Base-by-base conservation (phyloP, 805 yeast species). In the Candida peoriensis region DNA sequence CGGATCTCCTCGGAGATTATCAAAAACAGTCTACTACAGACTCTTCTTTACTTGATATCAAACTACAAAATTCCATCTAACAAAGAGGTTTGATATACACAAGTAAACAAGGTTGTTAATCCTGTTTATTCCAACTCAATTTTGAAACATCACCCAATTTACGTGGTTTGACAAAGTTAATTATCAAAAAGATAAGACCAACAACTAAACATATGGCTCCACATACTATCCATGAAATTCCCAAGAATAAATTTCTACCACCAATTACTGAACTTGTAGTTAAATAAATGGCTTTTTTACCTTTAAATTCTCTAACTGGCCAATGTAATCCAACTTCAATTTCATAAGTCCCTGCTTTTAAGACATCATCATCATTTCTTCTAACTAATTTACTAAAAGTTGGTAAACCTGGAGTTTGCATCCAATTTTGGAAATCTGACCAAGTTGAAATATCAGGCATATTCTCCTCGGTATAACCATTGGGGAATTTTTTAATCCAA, bases 371-470 rank as follows among this genome's bases (percentile, higher is more conserved):
- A 41, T 74, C 78, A 51, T 81, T 82, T 54, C 84, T 69, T 35
- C 74, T 66, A 9, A 76, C 75, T 56, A 84, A 58, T 56, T 82
- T 83, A 44, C 78, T 72, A 55, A 81, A 81, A 15, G 67, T 63
- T 13, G 89, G 72, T 41, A 84, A 65, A 0, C 86, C 93, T 6
- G 89, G 78, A 2, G 90, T 78, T 42, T 86, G 71, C 90, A 84
- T 83, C 94, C 94, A 84, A 47, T 83, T 84, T 50, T 83, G 90
- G 41, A 84, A 71, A 41, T 77, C 79, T 39, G 70, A 74, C 86
- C 86, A 78, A 8, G 64, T 58, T 2, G 78, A 64, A 22, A 84
- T 54, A 52, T 83, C 84, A 5, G 93, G 93, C 32, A 84, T 33
- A 52, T 82, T 83, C 0, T 70, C 69, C 18, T 71, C 73, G 6